These are phyloP conservation scores for Leccinum rimulosum DNA, from an alignment of 768 basidiomycete species.

Conservation along the genomic window DNA sequence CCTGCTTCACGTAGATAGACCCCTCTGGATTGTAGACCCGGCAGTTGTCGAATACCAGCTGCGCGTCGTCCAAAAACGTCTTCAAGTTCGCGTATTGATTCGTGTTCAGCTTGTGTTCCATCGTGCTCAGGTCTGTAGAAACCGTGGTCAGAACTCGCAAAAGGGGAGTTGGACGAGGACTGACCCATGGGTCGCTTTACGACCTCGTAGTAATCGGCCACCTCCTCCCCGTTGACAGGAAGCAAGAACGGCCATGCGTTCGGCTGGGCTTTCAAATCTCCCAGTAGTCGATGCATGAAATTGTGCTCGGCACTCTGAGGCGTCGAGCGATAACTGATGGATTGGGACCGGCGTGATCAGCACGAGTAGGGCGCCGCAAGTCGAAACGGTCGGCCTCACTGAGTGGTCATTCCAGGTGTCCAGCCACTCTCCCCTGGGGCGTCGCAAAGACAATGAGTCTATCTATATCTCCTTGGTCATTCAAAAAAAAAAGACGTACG, in stretches of 20 bases:
- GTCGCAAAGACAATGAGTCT: conserved; percentile 1
- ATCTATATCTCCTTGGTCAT: background rate
- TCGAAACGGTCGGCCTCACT: conserved; percentile 42
- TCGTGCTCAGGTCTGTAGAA: conserved; percentile 73
- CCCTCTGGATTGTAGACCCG: conserved; percentile 80
- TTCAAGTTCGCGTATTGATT: conserved; percentile 78
- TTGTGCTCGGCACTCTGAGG: conserved; percentile 56
- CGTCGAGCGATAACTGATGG: conserved; percentile 36
- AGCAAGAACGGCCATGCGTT: conserved; percentile 84
- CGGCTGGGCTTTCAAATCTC: conserved; percentile 73
- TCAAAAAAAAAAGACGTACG: conserved; percentile 43
- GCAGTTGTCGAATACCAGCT: conserved; percentile 89
- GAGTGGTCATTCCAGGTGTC: conserved; percentile 77
- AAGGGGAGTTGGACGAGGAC: conserved; percentile 23
- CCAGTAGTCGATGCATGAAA: conserved; percentile 74
- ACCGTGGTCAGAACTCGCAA: background rate
- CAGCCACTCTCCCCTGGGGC: conserved; percentile 83
- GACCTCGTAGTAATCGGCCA: conserved; percentile 86
- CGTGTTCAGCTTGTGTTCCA: conserved; percentile 87
- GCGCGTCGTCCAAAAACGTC: conserved; percentile 74
- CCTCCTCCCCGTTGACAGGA: conserved; percentile 79
- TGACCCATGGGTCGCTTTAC: conserved; percentile 91
- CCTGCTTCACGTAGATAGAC: conserved; percentile 80
- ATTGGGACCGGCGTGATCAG: conserved; percentile 7
- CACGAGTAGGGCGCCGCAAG: background rate